Percentiles rank a stretch among this genome's conserved stretches.
Conservation (phyloP, 2,329 filamentous ascomycete genomes). For the Ophiocordyceps sinensis region DNA sequence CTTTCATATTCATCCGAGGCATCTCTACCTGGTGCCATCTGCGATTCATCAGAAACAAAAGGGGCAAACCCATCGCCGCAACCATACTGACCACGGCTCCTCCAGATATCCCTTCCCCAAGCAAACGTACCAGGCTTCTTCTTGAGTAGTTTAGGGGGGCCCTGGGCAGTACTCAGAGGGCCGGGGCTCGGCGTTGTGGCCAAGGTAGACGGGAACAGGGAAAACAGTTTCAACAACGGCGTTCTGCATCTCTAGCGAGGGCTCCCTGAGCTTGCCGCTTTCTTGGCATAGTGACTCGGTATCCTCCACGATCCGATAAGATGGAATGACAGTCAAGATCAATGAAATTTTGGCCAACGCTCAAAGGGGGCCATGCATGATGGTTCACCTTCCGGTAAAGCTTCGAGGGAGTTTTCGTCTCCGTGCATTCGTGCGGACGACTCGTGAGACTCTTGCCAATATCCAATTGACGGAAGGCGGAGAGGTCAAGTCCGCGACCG, state of each 20-base stretch:
- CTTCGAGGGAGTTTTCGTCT: no score
- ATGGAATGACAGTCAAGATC: constrained; percentile 4
- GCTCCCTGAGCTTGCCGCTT: constrained; percentile 11
- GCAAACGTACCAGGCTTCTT: constrained; percentile 50
- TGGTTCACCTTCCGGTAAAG: neutral
- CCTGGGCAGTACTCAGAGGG: constrained; percentile 5
- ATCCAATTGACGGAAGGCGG: no score
- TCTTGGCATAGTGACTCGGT: constrained; percentile 19
- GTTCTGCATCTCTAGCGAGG: constrained; percentile 21
- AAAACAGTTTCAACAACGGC: constrained; percentile 42
- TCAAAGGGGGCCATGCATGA: neutral
- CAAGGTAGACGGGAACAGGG: constrained; percentile 9
- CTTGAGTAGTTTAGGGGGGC: constrained; percentile 10
- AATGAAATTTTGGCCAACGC: neutral
- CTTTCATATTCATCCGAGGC: constrained; percentile 1
- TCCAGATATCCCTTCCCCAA: constrained; percentile 68
- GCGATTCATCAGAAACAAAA: neutral
- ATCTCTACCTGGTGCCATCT: neutral
- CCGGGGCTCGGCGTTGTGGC: constrained; percentile 26
- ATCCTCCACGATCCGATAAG: constrained; percentile 28
- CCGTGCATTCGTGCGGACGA: no score
- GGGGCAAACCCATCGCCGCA: neutral
- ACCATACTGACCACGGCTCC: constrained; percentile 2
- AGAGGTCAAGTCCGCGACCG: no score
- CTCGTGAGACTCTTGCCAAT: no score